These are phyloP conservation scores for Phialemoniopsis sp. DNA, from an alignment of 2,329 filamentous ascomycete genomes.

Conservation along the genomic window DNA sequence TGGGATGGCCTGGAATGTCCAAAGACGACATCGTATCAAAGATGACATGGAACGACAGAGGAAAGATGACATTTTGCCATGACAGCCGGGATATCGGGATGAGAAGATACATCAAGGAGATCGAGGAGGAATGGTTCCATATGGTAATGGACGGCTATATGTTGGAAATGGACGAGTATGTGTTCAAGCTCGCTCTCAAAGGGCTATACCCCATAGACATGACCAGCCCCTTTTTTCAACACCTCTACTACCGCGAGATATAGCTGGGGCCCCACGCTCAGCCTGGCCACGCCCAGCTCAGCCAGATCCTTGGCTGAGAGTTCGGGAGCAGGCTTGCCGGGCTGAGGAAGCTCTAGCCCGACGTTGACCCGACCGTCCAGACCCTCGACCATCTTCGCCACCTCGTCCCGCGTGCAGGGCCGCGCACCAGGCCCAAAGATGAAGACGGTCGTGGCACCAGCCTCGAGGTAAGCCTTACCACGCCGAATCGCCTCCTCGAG, in stretches of 20 bases:
- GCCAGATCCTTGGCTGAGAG: slow-evolving; percentile 25
- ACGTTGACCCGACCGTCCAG: slow-evolving; percentile 32
- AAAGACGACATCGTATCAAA: too few relatives aligned
- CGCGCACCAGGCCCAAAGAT: slow-evolving; percentile 39
- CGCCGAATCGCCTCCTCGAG: slow-evolving; percentile 33
- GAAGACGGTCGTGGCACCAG: slow-evolving; percentile 46
- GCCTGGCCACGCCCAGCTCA: slow-evolving; percentile 36
- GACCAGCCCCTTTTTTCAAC: background rate
- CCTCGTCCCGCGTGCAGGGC: slow-evolving; percentile 28
- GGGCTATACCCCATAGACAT: too few relatives aligned
- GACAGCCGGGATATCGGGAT: too few relatives aligned
- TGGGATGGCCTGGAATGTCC: too few relatives aligned
- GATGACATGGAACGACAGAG: too few relatives aligned
- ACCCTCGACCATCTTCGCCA: slow-evolving; percentile 28
- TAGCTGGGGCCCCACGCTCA: slow-evolving; percentile 21
- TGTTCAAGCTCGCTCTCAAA: too few relatives aligned
- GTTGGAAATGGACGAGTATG: too few relatives aligned
- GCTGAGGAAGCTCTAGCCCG: slow-evolving; percentile 17
- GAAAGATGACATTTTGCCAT: too few relatives aligned
- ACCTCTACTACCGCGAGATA: background rate
- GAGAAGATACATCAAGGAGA: too few relatives aligned
- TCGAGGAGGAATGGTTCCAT: too few relatives aligned
- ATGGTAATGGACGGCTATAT: too few relatives aligned
- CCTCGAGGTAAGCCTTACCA: slow-evolving; percentile 42
- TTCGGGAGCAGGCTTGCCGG: slow-evolving; percentile 20